Evolutionary conservation across 306 rosid genomes (phyloP), one percentile per base, ranked within the genome.

Genomic region (Oxytropis ochrocephala): DNA sequence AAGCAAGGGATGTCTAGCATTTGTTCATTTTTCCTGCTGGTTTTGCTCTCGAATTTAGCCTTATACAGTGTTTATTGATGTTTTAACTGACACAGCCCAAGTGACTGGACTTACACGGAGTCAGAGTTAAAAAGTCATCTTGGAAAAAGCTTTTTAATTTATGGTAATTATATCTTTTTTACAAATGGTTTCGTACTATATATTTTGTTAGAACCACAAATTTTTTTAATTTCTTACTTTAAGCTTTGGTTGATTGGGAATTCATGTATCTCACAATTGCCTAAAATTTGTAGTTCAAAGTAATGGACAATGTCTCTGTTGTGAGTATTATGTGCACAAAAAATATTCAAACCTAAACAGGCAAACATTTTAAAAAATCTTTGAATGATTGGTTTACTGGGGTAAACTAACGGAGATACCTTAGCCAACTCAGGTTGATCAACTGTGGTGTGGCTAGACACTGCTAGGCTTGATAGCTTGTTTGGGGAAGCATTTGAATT

Each of bases 91-190:
- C 72, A 77, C 87, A 94, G 98, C 89, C 83, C 95, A 56, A 74
- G 82, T 62, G 98, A 94, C 67, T 94, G 98, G 98, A 79, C 78
- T 4, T 94, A 94, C 61, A 84, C 82, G 21, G 97, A 94, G 84
- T 86, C 86, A 7, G 97, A 94, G 79, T 77, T 90, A 69, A 83
- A 83, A 75, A 81, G 50, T 80, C 87, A 83, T 38, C 89, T 90
- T 7, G 97, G 96, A 50, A 85, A 78, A 81, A 87, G 83, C 74
- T 86, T 84, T 67, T 75, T 94, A 73, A 81, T 90, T 19, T 85
- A 87, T 78, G 96, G 97, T 90, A 74, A 46, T 63, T 78, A 48
- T 36, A 29, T 67, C 19, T 43, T 55, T 50, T 64, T 27, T 50
- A 16, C 52, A 17, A 24, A 47, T 72, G 54, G n/a, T 43, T 79